Percentiles rank a stretch among this genome's conserved stretches.
These are phyloP conservation scores for Suillus subalutaceus DNA, from an alignment of 768 basidiomycete genomes.

Conservation along the genomic window DNA sequence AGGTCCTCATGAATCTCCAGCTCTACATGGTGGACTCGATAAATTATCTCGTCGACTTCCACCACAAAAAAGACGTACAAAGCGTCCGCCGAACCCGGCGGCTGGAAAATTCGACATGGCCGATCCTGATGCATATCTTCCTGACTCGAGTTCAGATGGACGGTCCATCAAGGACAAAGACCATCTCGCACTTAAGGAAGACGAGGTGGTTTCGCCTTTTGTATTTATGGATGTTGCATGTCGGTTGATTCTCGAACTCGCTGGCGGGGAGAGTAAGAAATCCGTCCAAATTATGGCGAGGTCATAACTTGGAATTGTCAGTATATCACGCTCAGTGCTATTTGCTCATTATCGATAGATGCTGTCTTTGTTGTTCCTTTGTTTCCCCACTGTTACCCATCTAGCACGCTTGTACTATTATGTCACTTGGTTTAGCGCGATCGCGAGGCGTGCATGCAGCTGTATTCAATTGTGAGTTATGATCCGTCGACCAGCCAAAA, in stretches of 20 bases:
- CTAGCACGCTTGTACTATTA: slow-evolving; percentile 14
- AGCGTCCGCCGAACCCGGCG: slow-evolving; percentile 66
- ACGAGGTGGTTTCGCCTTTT: slow-evolving; percentile 82
- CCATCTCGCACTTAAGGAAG: slow-evolving; percentile 42
- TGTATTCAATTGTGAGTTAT: background rate
- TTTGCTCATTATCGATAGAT: slow-evolving; percentile 14
- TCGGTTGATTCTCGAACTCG: slow-evolving; percentile 90
- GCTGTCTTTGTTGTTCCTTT: slow-evolving; percentile 12
- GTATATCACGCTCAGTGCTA: slow-evolving; percentile 11
- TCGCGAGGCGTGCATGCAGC: background rate
- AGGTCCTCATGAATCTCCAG: slow-evolving; percentile 97
- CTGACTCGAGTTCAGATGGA: slow-evolving; percentile 59
- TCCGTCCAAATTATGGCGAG: background rate
- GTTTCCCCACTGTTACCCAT: slow-evolving; percentile 7
- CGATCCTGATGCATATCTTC: slow-evolving; percentile 29
- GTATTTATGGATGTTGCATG: slow-evolving; percentile 98
- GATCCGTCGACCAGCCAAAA: too few relatives aligned
- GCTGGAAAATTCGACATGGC: slow-evolving; percentile 75
- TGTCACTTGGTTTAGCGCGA: slow-evolving; percentile 12
- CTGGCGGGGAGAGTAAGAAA: slow-evolving; percentile 58
- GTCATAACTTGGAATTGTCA: slow-evolving; percentile 1
- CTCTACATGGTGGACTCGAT: slow-evolving; percentile 94
- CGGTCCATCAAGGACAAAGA: slow-evolving; percentile 60
- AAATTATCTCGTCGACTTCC: slow-evolving; percentile 98
- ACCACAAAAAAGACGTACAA: slow-evolving; percentile 95